Conservation (phyloP, 1,284 basidiomycete genomes). For the Malassezia sp. region DNA sequence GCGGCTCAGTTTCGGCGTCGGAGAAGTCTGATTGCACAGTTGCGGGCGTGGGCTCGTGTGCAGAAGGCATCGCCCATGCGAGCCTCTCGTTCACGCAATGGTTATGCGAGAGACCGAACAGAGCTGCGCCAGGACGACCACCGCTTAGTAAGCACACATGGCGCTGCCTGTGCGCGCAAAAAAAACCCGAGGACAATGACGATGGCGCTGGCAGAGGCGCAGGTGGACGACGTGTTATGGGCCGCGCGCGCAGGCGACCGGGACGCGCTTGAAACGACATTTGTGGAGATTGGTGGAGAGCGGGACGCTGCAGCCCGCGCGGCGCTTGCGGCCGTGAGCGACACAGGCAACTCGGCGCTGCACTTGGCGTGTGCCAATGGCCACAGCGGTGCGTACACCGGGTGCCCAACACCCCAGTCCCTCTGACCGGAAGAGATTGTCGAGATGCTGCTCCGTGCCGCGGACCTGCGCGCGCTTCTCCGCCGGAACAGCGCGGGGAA, state of each 20-base stretch:
- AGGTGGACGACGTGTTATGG: slow-evolving; percentile 42
- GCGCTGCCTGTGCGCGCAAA: no score
- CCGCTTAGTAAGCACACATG: no score
- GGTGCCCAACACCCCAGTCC: neutral
- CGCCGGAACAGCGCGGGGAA: slow-evolving; percentile 38
- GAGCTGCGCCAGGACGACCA: no score
- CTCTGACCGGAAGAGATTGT: slow-evolving; percentile 16
- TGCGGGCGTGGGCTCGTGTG: no score
- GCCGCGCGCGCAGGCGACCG: slow-evolving; percentile 37
- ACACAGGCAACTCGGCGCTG: slow-evolving; percentile 30
- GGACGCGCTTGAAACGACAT: slow-evolving; percentile 22
- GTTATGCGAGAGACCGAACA: no score
- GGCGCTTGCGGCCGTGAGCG: slow-evolving; percentile 21
- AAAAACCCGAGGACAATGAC: no score
- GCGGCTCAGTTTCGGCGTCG: slow-evolving; percentile 41
- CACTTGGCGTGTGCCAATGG: slow-evolving; percentile 42
- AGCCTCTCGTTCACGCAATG: slow-evolving; percentile 1
- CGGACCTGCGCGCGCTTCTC: slow-evolving; percentile 20
- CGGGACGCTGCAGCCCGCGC: slow-evolving; percentile 1
- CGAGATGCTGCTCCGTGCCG: slow-evolving; percentile 21
- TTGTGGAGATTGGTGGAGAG: slow-evolving; percentile 16
- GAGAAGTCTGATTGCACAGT: no score
- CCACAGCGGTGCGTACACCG: slow-evolving; percentile 20
- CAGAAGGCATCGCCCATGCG: slow-evolving; percentile 17
- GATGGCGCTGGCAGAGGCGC: slow-evolving; percentile 19